Percentiles rank a stretch among this genome's conserved stretches.
Conservation (phyloP, 257 asterid species). For the Solanum acaule region DNA sequence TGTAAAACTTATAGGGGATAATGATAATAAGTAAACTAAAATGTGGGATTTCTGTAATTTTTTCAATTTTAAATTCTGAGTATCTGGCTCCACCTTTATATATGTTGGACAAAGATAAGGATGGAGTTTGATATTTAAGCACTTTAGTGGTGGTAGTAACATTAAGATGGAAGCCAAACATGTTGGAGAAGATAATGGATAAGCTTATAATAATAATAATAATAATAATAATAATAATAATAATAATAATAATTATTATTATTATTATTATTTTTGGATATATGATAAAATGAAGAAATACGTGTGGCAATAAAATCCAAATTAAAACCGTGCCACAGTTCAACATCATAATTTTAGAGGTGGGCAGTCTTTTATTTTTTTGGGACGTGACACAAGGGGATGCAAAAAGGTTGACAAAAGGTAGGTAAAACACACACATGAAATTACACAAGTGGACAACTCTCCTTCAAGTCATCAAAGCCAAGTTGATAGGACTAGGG, state of each 20-base stretch:
- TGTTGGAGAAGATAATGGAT: constrained; percentile 3
- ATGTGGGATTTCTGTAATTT: no score
- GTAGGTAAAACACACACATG: constrained; percentile 42
- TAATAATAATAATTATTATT: no score
- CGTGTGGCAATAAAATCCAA: constrained; percentile 20
- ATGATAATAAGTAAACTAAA: no score
- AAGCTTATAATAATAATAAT: not conserved
- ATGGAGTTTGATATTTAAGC: not conserved
- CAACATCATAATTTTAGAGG: constrained; percentile 23
- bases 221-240: no score
- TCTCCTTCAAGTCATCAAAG: constrained; percentile 15
- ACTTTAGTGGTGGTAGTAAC: not conserved
- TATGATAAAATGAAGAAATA: not conserved
- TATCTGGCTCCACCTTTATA: not conserved
- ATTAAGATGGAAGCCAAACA: not conserved
- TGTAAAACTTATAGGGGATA: no score
- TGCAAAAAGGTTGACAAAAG: constrained; percentile 23
- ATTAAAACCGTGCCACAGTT: constrained; percentile 13
- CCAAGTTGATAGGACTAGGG: constrained; percentile 32
- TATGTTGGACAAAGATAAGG: not conserved
- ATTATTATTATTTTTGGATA: not conserved
- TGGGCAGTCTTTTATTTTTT: constrained; percentile 25
- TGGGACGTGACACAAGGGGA: constrained; percentile 14
- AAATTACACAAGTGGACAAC: constrained; percentile 37
- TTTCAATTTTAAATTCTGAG: not conserved